Percentiles rank a stretch among this genome's conserved stretches.
Conservation (phyloP, 1,284 basidiomycete species). For the Ganoderma resinaceum region DNA sequence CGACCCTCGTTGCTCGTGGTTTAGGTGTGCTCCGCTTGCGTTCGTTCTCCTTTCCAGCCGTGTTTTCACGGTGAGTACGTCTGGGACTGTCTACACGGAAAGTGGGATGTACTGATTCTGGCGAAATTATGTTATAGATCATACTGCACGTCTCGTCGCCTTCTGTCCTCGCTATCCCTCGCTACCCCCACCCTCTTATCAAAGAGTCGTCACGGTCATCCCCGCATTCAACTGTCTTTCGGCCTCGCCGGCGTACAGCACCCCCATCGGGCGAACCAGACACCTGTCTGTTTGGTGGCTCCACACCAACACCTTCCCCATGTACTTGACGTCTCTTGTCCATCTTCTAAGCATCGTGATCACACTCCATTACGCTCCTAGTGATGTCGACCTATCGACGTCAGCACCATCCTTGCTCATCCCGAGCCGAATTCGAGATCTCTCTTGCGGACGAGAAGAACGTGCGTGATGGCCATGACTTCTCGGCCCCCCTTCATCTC, state of each 20-base stretch:
- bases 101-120: neutral
- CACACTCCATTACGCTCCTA: conserved; percentile 44
- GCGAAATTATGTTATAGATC: neutral
- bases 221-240: neutral
- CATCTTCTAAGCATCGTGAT: neutral
- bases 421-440: conserved; percentile 81
- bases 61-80: neutral
- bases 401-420: conserved; percentile 58
- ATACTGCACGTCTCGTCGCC: neutral
- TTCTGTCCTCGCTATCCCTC: too few species aligned
- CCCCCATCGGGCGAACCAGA: neutral
- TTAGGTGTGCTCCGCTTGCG: neutral
- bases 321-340: neutral
- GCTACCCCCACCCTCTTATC: too few species aligned
- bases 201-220: neutral
- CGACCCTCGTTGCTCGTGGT: neutral
- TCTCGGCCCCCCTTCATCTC: conserved; percentile 11
- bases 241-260: neutral
- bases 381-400: conserved; percentile 71
- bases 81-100: neutral
- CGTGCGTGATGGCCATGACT: conserved; percentile 49
- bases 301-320: neutral
- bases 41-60: neutral
- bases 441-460: conserved; percentile 76
- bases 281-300: too few species aligned